Percentiles rank a stretch among this genome's conserved stretches.
phyloP scores from a whole-genome alignment of 2,329 filamentous ascomycete genomes.

The Ophidiomyces ophidiicola region DNA sequence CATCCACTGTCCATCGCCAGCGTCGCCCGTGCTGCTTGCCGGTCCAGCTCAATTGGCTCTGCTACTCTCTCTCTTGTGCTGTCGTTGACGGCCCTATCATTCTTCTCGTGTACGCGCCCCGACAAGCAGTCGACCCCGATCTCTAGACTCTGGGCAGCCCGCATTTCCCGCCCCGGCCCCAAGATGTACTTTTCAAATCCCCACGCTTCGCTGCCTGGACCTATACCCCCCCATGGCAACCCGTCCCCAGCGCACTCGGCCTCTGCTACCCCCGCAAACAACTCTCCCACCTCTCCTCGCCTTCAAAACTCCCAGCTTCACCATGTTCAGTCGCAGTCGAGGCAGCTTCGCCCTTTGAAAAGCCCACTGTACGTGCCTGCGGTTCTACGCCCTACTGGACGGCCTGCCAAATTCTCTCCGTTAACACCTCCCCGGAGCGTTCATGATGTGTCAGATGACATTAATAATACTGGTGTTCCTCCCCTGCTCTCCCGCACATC shows the following conservation, averaged over 20 bases:
- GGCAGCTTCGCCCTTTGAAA: slow-evolving; percentile 48
- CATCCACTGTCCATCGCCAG: too few species aligned
- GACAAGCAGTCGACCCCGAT: too few species aligned
- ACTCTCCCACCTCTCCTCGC: slow-evolving; percentile 43
- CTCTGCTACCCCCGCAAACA: slow-evolving; percentile 41
- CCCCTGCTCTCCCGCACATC: slow-evolving; percentile 29
- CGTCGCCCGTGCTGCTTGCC: too few species aligned
- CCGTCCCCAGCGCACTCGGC: slow-evolving; percentile 36
- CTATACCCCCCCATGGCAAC: slow-evolving; percentile 30
- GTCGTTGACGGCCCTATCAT: background rate
- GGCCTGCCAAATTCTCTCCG: slow-evolving; percentile 34
- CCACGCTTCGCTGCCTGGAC: slow-evolving; percentile 18
- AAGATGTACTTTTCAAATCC: slow-evolving; percentile 11
- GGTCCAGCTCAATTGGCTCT: background rate
- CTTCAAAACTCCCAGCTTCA: slow-evolving; percentile 26
- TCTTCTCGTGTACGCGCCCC: too few species aligned
- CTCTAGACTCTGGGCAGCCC: too few species aligned
- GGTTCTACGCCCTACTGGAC: slow-evolving; percentile 49
- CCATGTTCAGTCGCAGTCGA: slow-evolving; percentile 33
- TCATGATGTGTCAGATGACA: slow-evolving; percentile 42
- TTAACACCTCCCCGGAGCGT: slow-evolving; percentile 42
- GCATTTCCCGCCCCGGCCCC: background rate
- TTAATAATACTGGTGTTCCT: slow-evolving; percentile 25
- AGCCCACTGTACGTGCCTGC: slow-evolving; percentile 52
- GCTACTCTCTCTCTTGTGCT: background rate